phyloP scores from a whole-genome alignment of 176 grass and related monocot genomes.

The Carex pumila region DNA sequence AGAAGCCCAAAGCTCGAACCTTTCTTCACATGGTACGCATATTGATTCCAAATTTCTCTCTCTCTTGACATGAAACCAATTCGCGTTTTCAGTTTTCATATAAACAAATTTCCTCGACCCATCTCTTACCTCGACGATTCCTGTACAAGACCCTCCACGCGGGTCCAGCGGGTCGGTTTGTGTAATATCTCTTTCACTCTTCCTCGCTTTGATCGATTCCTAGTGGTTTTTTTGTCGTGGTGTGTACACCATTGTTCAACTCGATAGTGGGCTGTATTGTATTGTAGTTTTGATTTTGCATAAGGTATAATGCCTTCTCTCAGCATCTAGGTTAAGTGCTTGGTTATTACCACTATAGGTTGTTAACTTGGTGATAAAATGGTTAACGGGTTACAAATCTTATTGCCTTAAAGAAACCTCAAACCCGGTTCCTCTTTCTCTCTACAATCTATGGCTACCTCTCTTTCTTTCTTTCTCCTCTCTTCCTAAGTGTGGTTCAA shows the following conservation, averaged over 20 bases:
- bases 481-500: not conserved
- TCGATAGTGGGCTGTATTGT: not conserved
- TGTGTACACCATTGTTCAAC: not conserved
- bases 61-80: not conserved
- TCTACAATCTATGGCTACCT: not conserved
- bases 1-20: not conserved
- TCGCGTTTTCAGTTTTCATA: not conserved
- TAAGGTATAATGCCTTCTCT: not conserved
- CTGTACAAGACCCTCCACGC: not conserved
- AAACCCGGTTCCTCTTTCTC: not conserved
- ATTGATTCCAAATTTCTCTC: constrained; percentile 11
- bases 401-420: not conserved
- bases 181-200: not conserved
- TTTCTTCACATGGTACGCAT: constrained; percentile 14
- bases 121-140: not conserved
- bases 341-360: not conserved
- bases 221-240: not conserved
- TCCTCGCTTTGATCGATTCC: constrained; percentile 1
- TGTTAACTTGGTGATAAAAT: not conserved
- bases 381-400: constrained; percentile 10
- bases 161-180: not conserved
- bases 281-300: not conserved
- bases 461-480: not conserved
- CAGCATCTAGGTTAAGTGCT: constrained; percentile 16
- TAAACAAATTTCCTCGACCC: not conserved